Conservation (phyloP, 495 filamentous ascomycete genomes). For the Xanthoparmelia taractica region DNA sequence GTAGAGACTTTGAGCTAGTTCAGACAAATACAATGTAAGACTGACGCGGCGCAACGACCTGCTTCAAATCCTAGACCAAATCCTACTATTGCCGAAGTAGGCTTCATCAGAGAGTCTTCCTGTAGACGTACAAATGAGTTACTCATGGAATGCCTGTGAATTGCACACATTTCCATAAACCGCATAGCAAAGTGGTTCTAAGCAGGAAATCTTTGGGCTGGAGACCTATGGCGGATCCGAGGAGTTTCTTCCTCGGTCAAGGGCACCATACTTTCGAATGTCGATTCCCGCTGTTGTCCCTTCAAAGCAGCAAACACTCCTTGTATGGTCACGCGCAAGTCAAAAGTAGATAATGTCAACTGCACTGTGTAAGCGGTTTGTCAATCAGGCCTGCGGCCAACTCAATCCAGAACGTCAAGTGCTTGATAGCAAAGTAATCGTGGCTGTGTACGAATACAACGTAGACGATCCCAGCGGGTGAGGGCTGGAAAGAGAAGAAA, state of each 20-base stretch:
- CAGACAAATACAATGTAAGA: background rate
- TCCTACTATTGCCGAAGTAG: background rate
- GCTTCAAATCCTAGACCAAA: background rate
- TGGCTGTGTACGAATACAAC: too few relatives aligned
- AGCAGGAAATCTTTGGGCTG: background rate
- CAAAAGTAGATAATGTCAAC: background rate
- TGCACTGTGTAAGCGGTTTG: background rate
- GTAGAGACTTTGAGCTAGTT: too few relatives aligned
- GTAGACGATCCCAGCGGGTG: background rate
- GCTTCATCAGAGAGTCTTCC: background rate
- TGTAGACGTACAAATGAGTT: too few relatives aligned
- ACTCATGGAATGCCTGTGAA: background rate
- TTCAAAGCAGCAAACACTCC: background rate
- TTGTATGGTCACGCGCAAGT: background rate
- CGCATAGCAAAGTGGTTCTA: background rate
- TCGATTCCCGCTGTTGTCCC: background rate
- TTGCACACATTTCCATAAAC: too few relatives aligned
- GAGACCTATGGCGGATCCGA: background rate
- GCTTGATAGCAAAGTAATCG: too few relatives aligned
- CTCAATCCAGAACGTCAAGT: too few relatives aligned
- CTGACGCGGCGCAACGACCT: background rate
- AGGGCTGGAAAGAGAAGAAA: too few relatives aligned
- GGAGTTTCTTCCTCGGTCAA: background rate
- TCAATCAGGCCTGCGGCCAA: background rate
- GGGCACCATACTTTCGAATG: background rate